Evolutionary conservation across 2,329 filamentous ascomycete genomes (phyloP).

Genomic region (Mycocentrospora acerina): DNA sequence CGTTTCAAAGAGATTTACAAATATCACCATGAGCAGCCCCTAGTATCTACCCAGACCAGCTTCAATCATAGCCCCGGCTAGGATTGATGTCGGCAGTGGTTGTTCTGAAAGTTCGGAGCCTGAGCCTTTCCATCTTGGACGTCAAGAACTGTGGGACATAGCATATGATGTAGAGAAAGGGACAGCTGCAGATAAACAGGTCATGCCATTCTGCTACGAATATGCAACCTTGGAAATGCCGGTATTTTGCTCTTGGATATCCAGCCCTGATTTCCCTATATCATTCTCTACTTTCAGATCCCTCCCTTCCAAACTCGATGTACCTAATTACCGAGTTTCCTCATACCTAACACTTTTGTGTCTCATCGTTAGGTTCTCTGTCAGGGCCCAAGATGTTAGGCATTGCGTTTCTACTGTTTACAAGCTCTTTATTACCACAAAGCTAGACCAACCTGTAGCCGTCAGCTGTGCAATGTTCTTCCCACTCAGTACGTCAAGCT

Average conservation of each 20-base stretch:
- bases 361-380: too few relatives aligned
- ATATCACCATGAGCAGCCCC: background rate
- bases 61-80: slow-evolving; percentile 22
- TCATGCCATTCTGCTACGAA: background rate
- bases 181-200: background rate
- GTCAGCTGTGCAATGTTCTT: slow-evolving; percentile 19
- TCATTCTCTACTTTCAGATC: too few relatives aligned
- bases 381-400: too few relatives aligned
- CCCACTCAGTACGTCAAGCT: slow-evolving; percentile 20
- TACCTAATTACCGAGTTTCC: too few relatives aligned
- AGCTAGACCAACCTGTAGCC: slow-evolving; percentile 31
- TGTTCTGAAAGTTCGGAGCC: background rate
- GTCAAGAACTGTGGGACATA: slow-evolving; percentile 11
- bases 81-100: slow-evolving; percentile 14
- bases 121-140: slow-evolving; percentile 9
- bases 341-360: too few relatives aligned
- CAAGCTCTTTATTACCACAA: slow-evolving; percentile 8
- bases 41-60: background rate
- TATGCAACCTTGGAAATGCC: too few relatives aligned
- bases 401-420: too few relatives aligned
- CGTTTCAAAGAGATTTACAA: slow-evolving; percentile 12
- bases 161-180: slow-evolving; percentile 19
- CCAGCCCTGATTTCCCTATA: background rate
- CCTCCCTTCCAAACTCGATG: too few relatives aligned
- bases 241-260: too few relatives aligned